A percentile compares a stretch with the other conserved stretches of the same genome.
Conservation (phyloP, 1,284 basidiomycete genomes). For the Cryptococcus deneoformans region DNA sequence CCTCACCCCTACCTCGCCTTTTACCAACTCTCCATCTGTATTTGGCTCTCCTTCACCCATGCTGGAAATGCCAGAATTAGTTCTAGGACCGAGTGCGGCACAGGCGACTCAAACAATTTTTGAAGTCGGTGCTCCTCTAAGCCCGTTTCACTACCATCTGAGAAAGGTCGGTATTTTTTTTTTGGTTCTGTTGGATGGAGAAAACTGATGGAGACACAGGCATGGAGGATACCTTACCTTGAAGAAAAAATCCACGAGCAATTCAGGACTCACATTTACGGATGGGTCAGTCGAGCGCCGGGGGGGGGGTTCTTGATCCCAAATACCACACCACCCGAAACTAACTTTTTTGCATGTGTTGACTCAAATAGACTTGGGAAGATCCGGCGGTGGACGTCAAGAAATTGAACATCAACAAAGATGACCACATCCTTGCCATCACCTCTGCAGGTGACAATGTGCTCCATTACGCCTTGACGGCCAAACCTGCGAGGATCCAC, state of each 20-base stretch:
- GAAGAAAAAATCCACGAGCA: constrained; percentile 70
- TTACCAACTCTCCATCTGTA: constrained; percentile 29
- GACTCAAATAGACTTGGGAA: constrained; percentile 77
- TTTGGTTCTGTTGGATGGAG: not conserved
- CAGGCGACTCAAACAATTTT: constrained; percentile 21
- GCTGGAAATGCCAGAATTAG: constrained; percentile 50
- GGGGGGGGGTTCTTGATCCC: too few species aligned
- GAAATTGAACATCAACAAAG: constrained; percentile 59
- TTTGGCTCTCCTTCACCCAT: constrained; percentile 1
- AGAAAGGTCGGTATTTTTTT: constrained; percentile 52
- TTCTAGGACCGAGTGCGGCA: constrained; percentile 40
- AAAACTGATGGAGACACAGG: constrained; percentile 19
- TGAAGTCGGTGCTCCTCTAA: constrained; percentile 60
- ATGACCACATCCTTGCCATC: constrained; percentile 71
- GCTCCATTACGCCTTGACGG: constrained; percentile 72
- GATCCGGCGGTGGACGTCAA: constrained; percentile 75
- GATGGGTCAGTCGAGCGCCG: constrained; percentile 49
- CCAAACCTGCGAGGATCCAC: constrained; percentile 63
- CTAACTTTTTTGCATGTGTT: too few species aligned
- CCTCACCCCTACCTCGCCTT: constrained; percentile 53
- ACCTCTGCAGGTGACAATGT: constrained; percentile 80
- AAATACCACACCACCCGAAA: too few species aligned
- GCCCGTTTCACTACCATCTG: constrained; percentile 72
- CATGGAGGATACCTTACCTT: constrained; percentile 73
- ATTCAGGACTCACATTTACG: constrained; percentile 73